These are phyloP conservation scores for Tranzscheliella williamsii DNA, from an alignment of 1,284 basidiomycete genomes.

Conservation along the genomic window DNA sequence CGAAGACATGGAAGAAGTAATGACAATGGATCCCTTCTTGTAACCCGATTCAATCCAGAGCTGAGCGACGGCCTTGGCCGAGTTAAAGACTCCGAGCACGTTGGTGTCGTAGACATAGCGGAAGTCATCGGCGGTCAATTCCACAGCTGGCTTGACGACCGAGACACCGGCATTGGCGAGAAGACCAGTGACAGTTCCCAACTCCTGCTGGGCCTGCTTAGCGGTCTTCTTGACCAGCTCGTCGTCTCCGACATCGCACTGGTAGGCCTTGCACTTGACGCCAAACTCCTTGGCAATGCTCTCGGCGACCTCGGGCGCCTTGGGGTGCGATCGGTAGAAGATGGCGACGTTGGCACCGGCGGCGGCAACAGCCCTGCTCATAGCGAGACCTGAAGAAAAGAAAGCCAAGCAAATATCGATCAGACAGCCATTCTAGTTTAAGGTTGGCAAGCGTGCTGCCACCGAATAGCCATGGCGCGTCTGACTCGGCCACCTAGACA, in stretches of 20 bases:
- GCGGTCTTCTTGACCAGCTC: conserved; percentile 55
- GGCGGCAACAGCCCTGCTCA: conserved; percentile 54
- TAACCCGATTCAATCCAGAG: conserved; percentile 58
- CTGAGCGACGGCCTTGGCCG: conserved; percentile 56
- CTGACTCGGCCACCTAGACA: too few relatives aligned
- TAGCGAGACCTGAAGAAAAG: conserved; percentile 49
- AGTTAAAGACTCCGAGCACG: conserved; percentile 61
- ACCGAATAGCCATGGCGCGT: too few relatives aligned
- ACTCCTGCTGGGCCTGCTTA: conserved; percentile 52
- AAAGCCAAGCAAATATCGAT: neutral
- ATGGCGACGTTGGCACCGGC: conserved; percentile 61
- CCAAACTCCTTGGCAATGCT: conserved; percentile 56
- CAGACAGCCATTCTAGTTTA: too few relatives aligned
- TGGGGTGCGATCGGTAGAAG: conserved; percentile 58
- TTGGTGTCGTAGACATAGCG: conserved; percentile 60
- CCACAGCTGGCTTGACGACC: conserved; percentile 60
- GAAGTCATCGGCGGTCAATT: conserved; percentile 58
- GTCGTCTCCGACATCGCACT: conserved; percentile 60
- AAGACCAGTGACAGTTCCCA: conserved; percentile 56
- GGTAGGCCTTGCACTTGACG: conserved; percentile 59
- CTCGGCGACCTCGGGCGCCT: conserved; percentile 56
- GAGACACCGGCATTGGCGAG: conserved; percentile 59
- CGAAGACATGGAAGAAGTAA: conserved; percentile 60
- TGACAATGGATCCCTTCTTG: conserved; percentile 60
- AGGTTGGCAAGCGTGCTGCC: too few relatives aligned